Conservation (phyloP, 192 early-diverging fungal genomes). For the Coemansia sp. region DNA sequence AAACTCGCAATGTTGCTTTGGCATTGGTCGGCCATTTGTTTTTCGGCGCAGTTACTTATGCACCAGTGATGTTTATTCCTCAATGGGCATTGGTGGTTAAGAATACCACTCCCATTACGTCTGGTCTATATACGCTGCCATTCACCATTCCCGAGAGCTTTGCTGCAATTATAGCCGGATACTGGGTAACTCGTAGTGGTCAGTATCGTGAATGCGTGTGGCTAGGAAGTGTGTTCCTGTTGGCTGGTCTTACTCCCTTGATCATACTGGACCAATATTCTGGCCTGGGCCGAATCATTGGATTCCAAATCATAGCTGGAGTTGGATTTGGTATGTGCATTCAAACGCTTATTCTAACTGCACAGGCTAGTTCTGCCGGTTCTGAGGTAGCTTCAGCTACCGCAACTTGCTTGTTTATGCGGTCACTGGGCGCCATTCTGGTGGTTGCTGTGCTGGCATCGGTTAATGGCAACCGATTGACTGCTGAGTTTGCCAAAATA, state of each 20-base stretch:
- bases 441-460: conserved; percentile 58
- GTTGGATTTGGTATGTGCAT: conserved; percentile 71
- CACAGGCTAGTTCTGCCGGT: conserved; percentile 61
- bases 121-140: conserved; percentile 28
- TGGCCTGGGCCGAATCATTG: conserved; percentile 55
- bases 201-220: conserved; percentile 63
- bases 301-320: conserved; percentile 67
- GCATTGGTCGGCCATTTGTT: conserved; percentile 19
- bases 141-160: conserved; percentile 20
- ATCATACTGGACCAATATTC: conserved; percentile 52
- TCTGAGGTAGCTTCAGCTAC: conserved; percentile 67
- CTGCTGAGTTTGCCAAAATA: conserved; percentile 19
- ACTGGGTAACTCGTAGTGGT: conserved; percentile 57
- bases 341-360: conserved; percentile 66
- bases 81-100: conserved; percentile 39
- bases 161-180: conserved; percentile 58
- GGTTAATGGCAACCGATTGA: conserved; percentile 57
- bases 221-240: conserved; percentile 60
- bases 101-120: conserved; percentile 27
- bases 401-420: conserved; percentile 61
- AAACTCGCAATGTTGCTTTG: conserved; percentile 45
- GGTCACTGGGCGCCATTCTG: conserved; percentile 58
- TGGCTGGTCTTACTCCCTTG: conserved; percentile 62
- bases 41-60: conserved; percentile 36
- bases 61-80: conserved; percentile 36